Conservation (phyloP, 441 rosid genomes). For the Arabidopsis lyrata region DNA sequence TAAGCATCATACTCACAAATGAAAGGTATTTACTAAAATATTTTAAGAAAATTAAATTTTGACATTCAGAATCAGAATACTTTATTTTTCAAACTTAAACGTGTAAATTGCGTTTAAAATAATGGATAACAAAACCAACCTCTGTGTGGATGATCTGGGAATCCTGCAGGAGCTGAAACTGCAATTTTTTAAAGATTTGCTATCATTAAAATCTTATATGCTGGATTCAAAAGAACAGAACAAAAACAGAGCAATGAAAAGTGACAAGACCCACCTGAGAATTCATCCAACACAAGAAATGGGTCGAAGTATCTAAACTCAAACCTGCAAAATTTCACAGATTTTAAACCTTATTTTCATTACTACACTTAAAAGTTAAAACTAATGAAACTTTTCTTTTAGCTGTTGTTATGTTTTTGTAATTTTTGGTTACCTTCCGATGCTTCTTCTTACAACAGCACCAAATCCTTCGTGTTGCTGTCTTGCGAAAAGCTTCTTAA, state of each 20-base stretch:
- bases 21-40: neutral
- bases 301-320: conserved; percentile 90
- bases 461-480: conserved; percentile 89
- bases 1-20: neutral
- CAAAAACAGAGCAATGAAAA: conserved; percentile 25
- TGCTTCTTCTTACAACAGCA: conserved; percentile 87
- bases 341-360: neutral
- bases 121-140: conserved; percentile 47
- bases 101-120: neutral
- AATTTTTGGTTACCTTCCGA: conserved; percentile 64
- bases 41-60: neutral
- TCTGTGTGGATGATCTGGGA: conserved; percentile 97
- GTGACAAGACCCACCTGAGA: conserved; percentile 66
- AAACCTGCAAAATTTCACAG: conserved; percentile 53
- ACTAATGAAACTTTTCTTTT: neutral
- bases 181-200: conserved; percentile 26
- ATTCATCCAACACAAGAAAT: conserved; percentile 86
- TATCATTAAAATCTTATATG: conserved; percentile 5
- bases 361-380: neutral
- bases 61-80: neutral
- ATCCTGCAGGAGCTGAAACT: conserved; percentile 90
- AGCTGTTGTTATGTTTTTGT: neutral
- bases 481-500: conserved; percentile 79
- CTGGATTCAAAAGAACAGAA: conserved; percentile 6
- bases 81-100: neutral